Conservation (phyloP, 1,284 basidiomycete species). For the Ustilago loliicola region DNA sequence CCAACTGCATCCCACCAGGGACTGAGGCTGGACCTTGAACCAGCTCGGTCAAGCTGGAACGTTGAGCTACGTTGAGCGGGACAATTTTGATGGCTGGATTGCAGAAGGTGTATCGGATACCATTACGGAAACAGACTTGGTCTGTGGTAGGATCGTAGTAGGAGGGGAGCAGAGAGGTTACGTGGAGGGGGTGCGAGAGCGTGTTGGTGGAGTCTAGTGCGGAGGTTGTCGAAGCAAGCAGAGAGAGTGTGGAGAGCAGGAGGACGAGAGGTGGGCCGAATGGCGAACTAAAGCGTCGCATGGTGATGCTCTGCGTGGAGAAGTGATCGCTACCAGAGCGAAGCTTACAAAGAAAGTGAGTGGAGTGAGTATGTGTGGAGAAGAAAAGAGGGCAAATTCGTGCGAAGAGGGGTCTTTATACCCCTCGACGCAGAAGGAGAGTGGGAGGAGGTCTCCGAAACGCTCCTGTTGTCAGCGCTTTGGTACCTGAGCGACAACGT, state of each 20-base stretch:
- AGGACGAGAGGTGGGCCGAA: slow-evolving; percentile 6
- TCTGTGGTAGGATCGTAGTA: slow-evolving; percentile 24
- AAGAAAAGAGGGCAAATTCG: neutral
- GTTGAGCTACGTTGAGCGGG: neutral
- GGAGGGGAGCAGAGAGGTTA: neutral
- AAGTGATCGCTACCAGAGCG: slow-evolving; percentile 23
- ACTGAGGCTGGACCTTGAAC: neutral
- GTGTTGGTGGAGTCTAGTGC: neutral
- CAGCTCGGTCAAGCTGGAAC: neutral
- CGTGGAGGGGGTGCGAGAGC: neutral
- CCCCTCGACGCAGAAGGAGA: neutral
- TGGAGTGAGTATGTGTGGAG: neutral
- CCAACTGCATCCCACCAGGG: neutral
- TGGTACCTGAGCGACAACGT: no score
- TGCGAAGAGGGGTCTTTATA: neutral
- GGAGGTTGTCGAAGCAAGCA: neutral
- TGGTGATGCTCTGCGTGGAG: neutral
- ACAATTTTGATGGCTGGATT: neutral
- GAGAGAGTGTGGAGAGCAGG: neutral
- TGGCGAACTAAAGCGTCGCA: neutral
- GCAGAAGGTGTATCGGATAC: slow-evolving; percentile 16
- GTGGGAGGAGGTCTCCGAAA: neutral
- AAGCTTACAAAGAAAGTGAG: neutral
- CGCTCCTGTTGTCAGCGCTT: no score
- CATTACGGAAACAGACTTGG: slow-evolving; percentile 29